Base-by-base conservation (phyloP, 371 early-diverging fungal species). In the Mortierella sp. region DNA sequence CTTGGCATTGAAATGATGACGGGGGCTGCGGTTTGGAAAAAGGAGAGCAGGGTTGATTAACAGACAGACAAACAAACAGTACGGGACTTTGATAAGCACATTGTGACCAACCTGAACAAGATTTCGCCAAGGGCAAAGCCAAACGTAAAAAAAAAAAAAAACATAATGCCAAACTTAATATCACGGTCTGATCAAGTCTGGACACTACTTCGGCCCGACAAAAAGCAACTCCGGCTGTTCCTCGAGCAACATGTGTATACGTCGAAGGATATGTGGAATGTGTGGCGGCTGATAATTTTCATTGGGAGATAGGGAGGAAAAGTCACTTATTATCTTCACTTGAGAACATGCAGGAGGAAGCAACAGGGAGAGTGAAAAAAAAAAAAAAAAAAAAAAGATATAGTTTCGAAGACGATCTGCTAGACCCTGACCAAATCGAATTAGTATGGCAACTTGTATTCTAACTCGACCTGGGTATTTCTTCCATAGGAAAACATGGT, bases 401-500 rank as follows among this genome's bases (percentile, higher is more conserved):
- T 22, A 54, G n/a, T 24, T 28, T 11, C 24, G 55, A n/a, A 35
- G 0, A 35, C 3, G 3, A 35, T 35, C 3, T 35, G 6, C 6
- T 8, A 35, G 35, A 35, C 35, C 35, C 35, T 5, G 35, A 35
- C 35, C 6, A 8, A 8, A 35, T 49, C 6, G 35, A 8, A 35
- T 49, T 20, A 49, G 51, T 20, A 20, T 20, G 11, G 16, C 5
- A 49, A 49, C 51, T n/a, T 20, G 14, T 37, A 32, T 22, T 5
- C 22, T 60, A 60, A 32, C 39, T 60, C 32, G 20, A 37, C 37
- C 60, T 40, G 58, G 45, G 28, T 24, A 26, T 45, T 51, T 49
- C 22, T 52, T 24, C 45, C 26, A 18, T 79, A 80, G 80, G 80
- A 80, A 68, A 75, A 58, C 64, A 68, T 75, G 80, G 61, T 30